Evolutionary conservation across 495 filamentous ascomycete genomes (phyloP).

Genomic region (Xylaria palmicola): DNA sequence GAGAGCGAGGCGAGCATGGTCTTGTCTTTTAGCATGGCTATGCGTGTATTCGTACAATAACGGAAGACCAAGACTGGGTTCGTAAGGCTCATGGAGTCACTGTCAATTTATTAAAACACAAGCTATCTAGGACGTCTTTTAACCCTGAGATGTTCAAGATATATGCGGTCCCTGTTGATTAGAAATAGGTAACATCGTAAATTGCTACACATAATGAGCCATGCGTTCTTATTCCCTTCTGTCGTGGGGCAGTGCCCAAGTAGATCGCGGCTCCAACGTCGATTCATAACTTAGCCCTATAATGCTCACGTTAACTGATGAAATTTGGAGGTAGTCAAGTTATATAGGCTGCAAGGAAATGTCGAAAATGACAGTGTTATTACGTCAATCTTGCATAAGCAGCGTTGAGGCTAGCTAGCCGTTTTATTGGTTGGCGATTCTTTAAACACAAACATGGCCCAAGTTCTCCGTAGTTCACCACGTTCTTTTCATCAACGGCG

Average conservation of each 20-base stretch:
- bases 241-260: too few relatives aligned
- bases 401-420: too few relatives aligned
- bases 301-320: too few relatives aligned
- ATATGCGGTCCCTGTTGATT: constrained; percentile 9
- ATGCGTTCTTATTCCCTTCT: background rate
- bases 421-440: background rate
- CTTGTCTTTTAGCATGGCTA: constrained; percentile 9
- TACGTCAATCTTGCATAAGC: constrained; percentile 21
- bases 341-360: background rate
- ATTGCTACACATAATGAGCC: background rate
- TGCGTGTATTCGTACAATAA: constrained; percentile 18
- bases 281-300: too few relatives aligned
- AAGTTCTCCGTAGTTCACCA: too few relatives aligned
- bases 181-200: constrained; percentile 9
- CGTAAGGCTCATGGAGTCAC: background rate
- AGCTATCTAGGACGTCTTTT: background rate
- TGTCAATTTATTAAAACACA: background rate
- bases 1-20: background rate
- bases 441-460: background rate
- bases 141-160: background rate
- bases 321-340: background rate
- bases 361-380: constrained; percentile 11
- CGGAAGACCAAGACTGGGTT: background rate
- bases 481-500: too few relatives aligned
- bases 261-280: too few relatives aligned